Evolutionary conservation across 805 yeast species (phyloP), one percentile per base, ranked within the genome.

Genomic region (Starmerella stellata): DNA sequence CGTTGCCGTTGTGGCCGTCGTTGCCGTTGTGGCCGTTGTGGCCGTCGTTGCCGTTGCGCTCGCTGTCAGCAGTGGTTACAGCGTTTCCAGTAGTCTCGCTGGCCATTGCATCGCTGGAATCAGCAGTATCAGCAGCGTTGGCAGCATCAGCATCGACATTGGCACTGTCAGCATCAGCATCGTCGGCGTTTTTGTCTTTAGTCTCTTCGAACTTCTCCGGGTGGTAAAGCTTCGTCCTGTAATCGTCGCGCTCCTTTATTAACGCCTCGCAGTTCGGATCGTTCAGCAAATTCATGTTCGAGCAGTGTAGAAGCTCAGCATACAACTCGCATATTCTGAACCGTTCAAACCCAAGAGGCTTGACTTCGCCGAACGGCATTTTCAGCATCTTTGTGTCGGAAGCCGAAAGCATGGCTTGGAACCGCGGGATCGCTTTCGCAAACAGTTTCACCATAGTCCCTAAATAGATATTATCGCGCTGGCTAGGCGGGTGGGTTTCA

Each of bases 301-400:
- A 82, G 54, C 99, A 90, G 58, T 90, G 98, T 40, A 90, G 65
- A 30, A 90, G 65, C 53, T 90, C 99, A 0, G 98, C 98, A 36
- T 90, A 72, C 38, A 90, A 63, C 59, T 90, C 99, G 44, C 93
- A 75, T 19, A 90, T 70, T 53, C 83, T 80, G 60, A 90, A 85
- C 46, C 85, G 68, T 50, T 85, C 93, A 56, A 87, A 81, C 0
- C 98, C 98, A 18, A 90, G 61, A 1, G 90, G 83, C 50, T 73
- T 75, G 48, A 70, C 68, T 21, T 59, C 58, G 16, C 82, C 80
- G 47, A 78, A 66, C 29, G 83, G 78, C 25, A 81, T 78, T 38
- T 62, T 62, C 61, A 72, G 53, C 18, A 57, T 43, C 25, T 52
- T 51, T 16, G 45, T 45, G 30, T 52, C 55, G n/a, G 50, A 45